Evolutionary conservation across 345 rosid species (phyloP), one percentile per base, ranked within the genome.

Genomic region (Pistacia vera): DNA sequence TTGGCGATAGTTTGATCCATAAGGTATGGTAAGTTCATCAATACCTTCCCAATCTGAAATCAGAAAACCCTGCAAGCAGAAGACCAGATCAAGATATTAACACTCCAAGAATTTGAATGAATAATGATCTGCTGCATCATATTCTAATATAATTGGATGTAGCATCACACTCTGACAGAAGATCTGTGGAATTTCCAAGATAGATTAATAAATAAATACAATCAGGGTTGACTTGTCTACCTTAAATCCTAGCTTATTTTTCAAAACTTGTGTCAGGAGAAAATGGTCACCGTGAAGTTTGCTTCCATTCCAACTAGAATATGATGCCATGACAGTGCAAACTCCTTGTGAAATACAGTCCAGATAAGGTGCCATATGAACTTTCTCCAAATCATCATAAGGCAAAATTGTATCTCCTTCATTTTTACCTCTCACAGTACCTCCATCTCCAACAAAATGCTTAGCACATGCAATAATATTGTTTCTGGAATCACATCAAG

Each of bases 361-460:
- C 59, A 87, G 75, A 81, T 90, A 91, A 10, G 95, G 97, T 38
- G 93, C 81, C 90, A 95, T 81, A 77, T 95, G 98, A 72, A 84
- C 83, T 72, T 75, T 88, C 80, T 90, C 97, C 71, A 92, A 84
- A 28, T 87, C 93, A 63, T 89, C 87, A 33, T 83, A 92, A 36
- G 92, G 81, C 1, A 77, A 78, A 51, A 85, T 46, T 33, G 97
- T 89, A 81, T 93, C 86, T 72, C 97, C 97, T 81, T 95, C 97
- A 74, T 91, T 95, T 75, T 85, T 18, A 36, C 95, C 98, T 58
- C 73, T 76, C 25, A 87, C 82, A 0, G 98, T 95, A 62, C 98
- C 97, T 71, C 97, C 97, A 81, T 95, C 97, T 81, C 97, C 98
- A 72, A 88, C 98, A 87, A 93, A 95, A 81, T 95, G 98, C 87